A percentile compares a stretch with the other conserved stretches of the same genome.
phyloP scores from a whole-genome alignment of 768 basidiomycete species.

The Amanita molliuscula region DNA sequence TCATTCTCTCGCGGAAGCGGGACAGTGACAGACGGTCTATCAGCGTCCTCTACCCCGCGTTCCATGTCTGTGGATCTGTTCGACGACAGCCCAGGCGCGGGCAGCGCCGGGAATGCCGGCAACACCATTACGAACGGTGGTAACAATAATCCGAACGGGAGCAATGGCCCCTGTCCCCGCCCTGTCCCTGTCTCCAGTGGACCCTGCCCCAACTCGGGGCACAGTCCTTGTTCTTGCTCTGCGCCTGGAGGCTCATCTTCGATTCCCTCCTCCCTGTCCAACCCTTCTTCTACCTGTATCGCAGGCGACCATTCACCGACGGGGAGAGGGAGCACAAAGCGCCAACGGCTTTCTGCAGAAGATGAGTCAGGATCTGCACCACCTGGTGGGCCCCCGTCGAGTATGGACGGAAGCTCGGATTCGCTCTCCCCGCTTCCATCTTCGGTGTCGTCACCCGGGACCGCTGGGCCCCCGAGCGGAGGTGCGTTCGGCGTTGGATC shows the following conservation, averaged over 20 bases:
- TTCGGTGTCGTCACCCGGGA: constrained; percentile 24
- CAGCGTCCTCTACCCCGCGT: constrained; percentile 22
- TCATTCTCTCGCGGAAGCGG: constrained; percentile 18
- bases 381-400: constrained; percentile 15
- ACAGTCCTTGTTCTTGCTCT: background rate
- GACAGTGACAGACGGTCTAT: constrained; percentile 15
- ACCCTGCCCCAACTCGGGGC: background rate
- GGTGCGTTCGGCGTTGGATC: too few species aligned
- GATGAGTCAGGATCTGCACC: constrained; percentile 20
- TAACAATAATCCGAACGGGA: background rate
- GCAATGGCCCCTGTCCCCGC: background rate
- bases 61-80: constrained; percentile 35
- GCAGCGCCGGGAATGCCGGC: background rate
- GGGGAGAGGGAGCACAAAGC: constrained; percentile 31
- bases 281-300: too few species aligned
- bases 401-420: constrained; percentile 12
- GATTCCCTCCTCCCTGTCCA: too few species aligned
- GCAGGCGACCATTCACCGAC: background rate
- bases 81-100: constrained; percentile 19
- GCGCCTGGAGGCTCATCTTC: background rate
- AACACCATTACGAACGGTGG: constrained; percentile 3
- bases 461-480: constrained; percentile 2
- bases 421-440: constrained; percentile 21
- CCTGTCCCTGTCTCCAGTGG: background rate
- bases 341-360: constrained; percentile 38